phyloP scores from a whole-genome alignment of 768 basidiomycete genomes.

The Hypholoma sublateritium region DNA sequence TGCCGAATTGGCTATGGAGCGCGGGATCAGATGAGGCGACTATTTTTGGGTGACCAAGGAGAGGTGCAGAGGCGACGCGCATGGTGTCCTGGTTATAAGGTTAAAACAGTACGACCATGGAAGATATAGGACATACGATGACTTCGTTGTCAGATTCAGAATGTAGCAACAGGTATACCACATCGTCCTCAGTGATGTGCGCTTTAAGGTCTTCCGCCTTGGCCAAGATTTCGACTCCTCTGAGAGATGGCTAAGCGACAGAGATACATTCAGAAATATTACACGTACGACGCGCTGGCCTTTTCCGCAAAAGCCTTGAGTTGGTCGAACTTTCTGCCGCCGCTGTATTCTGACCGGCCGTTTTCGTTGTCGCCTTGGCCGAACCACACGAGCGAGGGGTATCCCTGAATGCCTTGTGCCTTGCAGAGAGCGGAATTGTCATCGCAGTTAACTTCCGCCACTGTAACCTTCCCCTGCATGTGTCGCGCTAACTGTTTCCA shows the following conservation, averaged over 20 bases:
- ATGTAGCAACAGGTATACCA: slow-evolving; percentile 54
- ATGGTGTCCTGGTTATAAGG: slow-evolving; percentile 30
- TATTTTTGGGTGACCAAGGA: slow-evolving; percentile 48
- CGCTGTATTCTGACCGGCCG: slow-evolving; percentile 70
- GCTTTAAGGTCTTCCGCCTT: slow-evolving; percentile 42
- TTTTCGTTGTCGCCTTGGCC: slow-evolving; percentile 51
- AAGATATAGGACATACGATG: slow-evolving; percentile 26
- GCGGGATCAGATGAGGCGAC: slow-evolving; percentile 38
- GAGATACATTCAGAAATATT: neutral
- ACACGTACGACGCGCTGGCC: slow-evolving; percentile 67
- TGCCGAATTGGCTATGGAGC: slow-evolving; percentile 35
- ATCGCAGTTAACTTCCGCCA: slow-evolving; percentile 92
- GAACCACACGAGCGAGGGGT: slow-evolving; percentile 80
- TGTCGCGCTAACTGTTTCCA: slow-evolving; percentile 75
- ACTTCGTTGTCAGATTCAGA: slow-evolving; percentile 40
- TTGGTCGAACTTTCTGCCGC: slow-evolving; percentile 68
- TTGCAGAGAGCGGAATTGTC: slow-evolving; percentile 66
- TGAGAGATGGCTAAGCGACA: slow-evolving; percentile 1
- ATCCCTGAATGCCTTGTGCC: slow-evolving; percentile 68
- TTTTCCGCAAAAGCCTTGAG: slow-evolving; percentile 75
- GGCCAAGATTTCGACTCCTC: slow-evolving; percentile 29
- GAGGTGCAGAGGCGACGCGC: slow-evolving; percentile 35
- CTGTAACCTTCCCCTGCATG: slow-evolving; percentile 69
- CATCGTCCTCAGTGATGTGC: slow-evolving; percentile 33
- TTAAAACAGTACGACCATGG: neutral